Percentiles rank a stretch among this genome's conserved stretches.
Conservation (phyloP, 805 yeast species). For the Wickerhamiella azymoides region DNA sequence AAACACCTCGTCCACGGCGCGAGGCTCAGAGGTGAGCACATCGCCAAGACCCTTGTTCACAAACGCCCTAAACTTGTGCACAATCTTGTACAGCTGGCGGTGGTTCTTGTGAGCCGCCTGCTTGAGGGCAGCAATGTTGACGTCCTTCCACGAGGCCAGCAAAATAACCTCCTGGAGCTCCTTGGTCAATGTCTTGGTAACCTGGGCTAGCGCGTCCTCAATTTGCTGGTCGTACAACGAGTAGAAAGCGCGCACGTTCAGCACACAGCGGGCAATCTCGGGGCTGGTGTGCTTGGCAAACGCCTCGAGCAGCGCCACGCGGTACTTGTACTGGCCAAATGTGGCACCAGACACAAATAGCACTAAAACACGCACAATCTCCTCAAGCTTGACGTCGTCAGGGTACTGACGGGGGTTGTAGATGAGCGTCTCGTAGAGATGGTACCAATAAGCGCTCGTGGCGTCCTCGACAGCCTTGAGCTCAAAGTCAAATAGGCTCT, state of each 20-base stretch:
- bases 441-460: conserved; percentile 82
- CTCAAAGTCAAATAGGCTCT: conserved; percentile 43
- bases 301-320: conserved; percentile 50
- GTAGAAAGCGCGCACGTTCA: conserved; percentile 50
- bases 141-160: conserved; percentile 95
- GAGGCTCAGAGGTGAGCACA: conserved; percentile 26
- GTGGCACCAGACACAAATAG: conserved; percentile 63
- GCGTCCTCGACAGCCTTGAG: conserved; percentile 40
- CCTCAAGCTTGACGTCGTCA: conserved; percentile 26
- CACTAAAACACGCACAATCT: conserved; percentile 47
- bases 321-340: conserved; percentile 53
- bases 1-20: background rate
- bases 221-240: conserved; percentile 46
- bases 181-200: conserved; percentile 50
- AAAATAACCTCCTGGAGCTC: conserved; percentile 73
- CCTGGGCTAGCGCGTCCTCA: conserved; percentile 24
- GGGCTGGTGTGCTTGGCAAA: conserved; percentile 42
- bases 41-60: conserved; percentile 38
- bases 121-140: conserved; percentile 80
- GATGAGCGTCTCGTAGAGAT: conserved; percentile 62
- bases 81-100: conserved; percentile 63
- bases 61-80: conserved; percentile 63
- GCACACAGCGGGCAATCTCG: conserved; percentile 30
- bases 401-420: conserved; percentile 20
- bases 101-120: conserved; percentile 91